Percentiles rank a stretch among this genome's conserved stretches.
Evolutionary conservation across 106 monocot genomes (phyloP).

Genomic region (Platanthera guangdongensis): DNA sequence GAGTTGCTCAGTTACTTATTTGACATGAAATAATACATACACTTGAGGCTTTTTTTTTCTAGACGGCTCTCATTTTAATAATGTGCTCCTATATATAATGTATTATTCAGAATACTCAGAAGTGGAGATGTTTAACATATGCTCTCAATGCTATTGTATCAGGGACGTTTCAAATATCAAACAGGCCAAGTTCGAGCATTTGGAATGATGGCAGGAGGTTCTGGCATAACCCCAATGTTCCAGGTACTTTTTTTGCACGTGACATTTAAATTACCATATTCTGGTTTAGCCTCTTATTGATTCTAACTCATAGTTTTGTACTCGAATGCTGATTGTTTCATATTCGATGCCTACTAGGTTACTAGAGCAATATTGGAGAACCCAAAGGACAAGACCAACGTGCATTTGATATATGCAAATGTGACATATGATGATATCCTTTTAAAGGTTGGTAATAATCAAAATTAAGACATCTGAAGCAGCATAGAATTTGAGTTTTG

Average conservation of each 20-base stretch:
- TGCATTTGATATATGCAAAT: constrained; percentile 95
- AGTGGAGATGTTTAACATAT: neutral
- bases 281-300: neutral
- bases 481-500: neutral
- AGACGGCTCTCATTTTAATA: too few species aligned
- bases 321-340: neutral
- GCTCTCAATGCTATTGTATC: constrained; percentile 5
- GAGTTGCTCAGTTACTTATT: too few species aligned
- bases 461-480: neutral
- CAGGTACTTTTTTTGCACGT: constrained; percentile 32
- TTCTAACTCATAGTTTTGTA: neutral
- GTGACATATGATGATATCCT: constrained; percentile 94
- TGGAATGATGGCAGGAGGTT: constrained; percentile 98
- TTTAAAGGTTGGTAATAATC: constrained; percentile 51
- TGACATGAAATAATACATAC: too few species aligned
- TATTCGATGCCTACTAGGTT: constrained; percentile 35
- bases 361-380: constrained; percentile 92
- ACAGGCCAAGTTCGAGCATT: constrained; percentile 88
- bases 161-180: constrained; percentile 96
- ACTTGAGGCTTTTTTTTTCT: too few species aligned
- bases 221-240: constrained; percentile 98
- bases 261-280: constrained; percentile 5
- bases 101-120: neutral
- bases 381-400: constrained; percentile 66
- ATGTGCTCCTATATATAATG: too few species aligned